Percentiles rank a stretch among this genome's conserved stretches.
Conservation (phyloP, 129 eudicot species). For the Centaurea solstitialis region DNA sequence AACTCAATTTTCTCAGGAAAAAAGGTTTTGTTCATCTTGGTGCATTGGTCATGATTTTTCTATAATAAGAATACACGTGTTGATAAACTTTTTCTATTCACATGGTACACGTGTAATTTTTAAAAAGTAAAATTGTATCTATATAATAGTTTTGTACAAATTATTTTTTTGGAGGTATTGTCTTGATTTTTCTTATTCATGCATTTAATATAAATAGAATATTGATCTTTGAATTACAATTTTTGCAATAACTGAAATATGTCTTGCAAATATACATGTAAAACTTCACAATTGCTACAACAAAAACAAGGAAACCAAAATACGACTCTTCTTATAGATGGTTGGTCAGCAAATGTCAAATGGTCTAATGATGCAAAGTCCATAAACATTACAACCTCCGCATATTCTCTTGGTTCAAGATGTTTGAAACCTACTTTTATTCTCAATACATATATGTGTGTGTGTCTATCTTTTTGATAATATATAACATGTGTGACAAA, state of each 20-base stretch:
- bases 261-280: neutral
- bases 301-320: neutral
- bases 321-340: neutral
- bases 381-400: neutral
- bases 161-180: neutral
- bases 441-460: neutral
- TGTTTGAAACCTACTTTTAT: too few relatives aligned
- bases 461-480: too few relatives aligned
- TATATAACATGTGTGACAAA: neutral
- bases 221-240: neutral
- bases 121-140: neutral
- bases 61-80: neutral
- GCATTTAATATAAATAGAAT: neutral
- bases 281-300: neutral
- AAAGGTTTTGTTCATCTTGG: neutral
- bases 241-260: neutral
- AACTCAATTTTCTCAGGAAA: neutral
- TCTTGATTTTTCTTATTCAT: neutral
- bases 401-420: neutral
- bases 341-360: neutral
- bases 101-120: neutral
- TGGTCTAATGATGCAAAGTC: neutral
- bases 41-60: neutral
- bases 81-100: neutral
- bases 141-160: neutral